phyloP scores from a whole-genome alignment of 805 yeast genomes.

The Schizosaccharomyces octosporus region DNA sequence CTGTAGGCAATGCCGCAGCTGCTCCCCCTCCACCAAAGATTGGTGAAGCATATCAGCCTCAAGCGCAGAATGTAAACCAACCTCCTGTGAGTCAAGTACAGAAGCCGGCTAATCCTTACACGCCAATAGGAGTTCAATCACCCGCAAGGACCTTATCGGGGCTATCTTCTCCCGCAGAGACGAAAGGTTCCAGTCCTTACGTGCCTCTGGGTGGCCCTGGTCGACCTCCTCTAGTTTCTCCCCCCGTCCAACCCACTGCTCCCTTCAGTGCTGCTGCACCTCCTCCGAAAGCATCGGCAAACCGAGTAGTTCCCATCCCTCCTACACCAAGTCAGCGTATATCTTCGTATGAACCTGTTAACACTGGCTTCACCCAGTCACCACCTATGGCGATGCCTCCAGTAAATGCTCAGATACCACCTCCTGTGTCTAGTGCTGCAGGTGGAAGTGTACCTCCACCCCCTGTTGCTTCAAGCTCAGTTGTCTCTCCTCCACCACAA shows the following conservation, averaged over 20 bases:
- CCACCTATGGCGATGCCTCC: background rate
- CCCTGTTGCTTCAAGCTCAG: too few species aligned
- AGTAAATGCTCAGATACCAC: background rate
- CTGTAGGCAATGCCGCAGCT: slow-evolving; percentile 2
- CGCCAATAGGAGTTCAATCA: background rate
- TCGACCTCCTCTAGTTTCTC: slow-evolving; percentile 11
- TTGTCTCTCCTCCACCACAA: too few species aligned
- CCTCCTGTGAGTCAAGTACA: background rate
- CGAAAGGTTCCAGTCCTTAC: slow-evolving; percentile 3
- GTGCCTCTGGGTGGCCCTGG: slow-evolving; percentile 4
- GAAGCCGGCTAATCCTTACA: background rate
- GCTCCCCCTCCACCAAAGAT: slow-evolving; percentile 6
- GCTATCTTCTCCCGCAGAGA: slow-evolving; percentile 4
- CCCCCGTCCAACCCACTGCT: slow-evolving; percentile 16
- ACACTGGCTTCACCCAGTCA: background rate
- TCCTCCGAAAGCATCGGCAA: slow-evolving; percentile 7
- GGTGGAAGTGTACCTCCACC: too few species aligned
- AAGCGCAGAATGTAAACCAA: slow-evolving; percentile 5
- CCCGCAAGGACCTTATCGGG: slow-evolving; percentile 2
- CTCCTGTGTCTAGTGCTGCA: background rate
- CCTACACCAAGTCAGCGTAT: slow-evolving; percentile 6
- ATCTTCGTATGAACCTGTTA: slow-evolving; percentile 9
- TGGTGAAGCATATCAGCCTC: slow-evolving; percentile 3
- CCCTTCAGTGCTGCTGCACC: background rate
- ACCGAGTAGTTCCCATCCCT: slow-evolving; percentile 8